Base-by-base conservation (phyloP, 2,329 filamentous ascomycete species). In the Fonsecaea multimorphosa region DNA sequence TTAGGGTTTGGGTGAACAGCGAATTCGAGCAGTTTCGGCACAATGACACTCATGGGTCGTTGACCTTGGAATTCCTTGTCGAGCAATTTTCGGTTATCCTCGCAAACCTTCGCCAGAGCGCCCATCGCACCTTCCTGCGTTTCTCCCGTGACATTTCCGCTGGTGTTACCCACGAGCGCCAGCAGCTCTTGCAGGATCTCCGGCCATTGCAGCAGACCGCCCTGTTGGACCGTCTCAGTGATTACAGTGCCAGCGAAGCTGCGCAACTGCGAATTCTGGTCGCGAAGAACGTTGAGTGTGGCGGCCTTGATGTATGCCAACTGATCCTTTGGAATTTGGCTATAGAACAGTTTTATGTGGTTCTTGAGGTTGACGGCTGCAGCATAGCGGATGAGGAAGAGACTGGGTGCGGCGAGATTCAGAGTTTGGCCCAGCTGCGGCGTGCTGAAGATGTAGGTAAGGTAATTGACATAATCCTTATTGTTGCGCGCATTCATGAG, bases 311-410 rank as follows among this genome's bases (percentile, higher is more conserved):
- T 87, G 74, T 96, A 89, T 32, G 84, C 80, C 71, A 96, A 82
- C 75, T 89, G 94, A 46, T 83, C 77, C 58, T 91, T 88, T 60
- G 92, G 85, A 68, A 97, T 92, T 63, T 86, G 83, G 76, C 90
- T 91, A 82, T 91, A 94, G 49, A 87, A 84, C 55, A 86, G 80
- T 75, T 87, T 90, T 77, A 98, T 86, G 76, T 96, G 93, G 79
- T 97, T 98, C 82, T 98, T 99, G 71, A 99, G 85, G 87, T 97
- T 95, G 74, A 98, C 89, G 63, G 91, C 93, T 29, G 94, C 93
- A 11, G 94, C 91, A 67, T 91, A 91, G 70, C 95, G 90, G 67
- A 96, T 89, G 58, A 92, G 81, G 77, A 90, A 74, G 86, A 81
- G 92, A 89, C 76, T 91, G 83, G 70, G 84, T 75, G 71, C 59